A percentile compares a stretch with the other conserved stretches of the same genome.
Conservation (phyloP, 805 yeast genomes). For the Priceomyces carsonii region DNA sequence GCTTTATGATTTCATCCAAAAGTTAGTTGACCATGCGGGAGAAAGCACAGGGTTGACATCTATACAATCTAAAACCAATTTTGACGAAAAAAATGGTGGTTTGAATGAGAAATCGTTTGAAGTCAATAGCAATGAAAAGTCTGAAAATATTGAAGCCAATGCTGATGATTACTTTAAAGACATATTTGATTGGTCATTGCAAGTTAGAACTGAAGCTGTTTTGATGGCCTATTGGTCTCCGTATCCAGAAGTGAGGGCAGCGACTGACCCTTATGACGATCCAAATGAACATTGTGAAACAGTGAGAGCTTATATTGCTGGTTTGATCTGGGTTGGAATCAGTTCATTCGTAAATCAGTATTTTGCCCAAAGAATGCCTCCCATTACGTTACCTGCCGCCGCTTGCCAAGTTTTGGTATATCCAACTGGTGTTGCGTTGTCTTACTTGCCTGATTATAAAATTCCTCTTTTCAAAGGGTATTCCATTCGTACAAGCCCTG, state of each 20-base stretch:
- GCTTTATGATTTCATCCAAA: conserved; percentile 33
- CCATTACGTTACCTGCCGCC: conserved; percentile 40
- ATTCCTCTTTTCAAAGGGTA: conserved; percentile 9
- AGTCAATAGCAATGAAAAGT: not conserved
- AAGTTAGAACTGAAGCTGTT: conserved; percentile 43
- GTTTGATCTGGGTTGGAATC: conserved; percentile 49
- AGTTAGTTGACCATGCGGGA: conserved; percentile 10
- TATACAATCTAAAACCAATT: not conserved
- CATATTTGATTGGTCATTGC: conserved; percentile 20
- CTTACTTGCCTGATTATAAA: conserved; percentile 29
- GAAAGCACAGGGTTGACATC: not conserved
- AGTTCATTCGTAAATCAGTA: conserved; percentile 58
- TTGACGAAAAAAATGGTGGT: not conserved
- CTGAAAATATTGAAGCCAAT: conserved; percentile 1
- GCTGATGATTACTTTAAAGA: conserved; percentile 8
- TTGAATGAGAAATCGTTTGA: not conserved
- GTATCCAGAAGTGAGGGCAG: conserved; percentile 32
- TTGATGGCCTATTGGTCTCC: conserved; percentile 35
- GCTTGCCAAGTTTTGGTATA: conserved; percentile 47
- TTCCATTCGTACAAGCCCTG: conserved; percentile 7
- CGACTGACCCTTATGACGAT: conserved; percentile 34
- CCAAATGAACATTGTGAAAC: conserved; percentile 38
- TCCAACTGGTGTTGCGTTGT: conserved; percentile 41
- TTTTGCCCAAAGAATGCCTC: conserved; percentile 54
- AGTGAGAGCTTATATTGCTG: conserved; percentile 51